Evolutionary conservation across 768 basidiomycete species (phyloP).

Genomic region (Trametes villosa): DNA sequence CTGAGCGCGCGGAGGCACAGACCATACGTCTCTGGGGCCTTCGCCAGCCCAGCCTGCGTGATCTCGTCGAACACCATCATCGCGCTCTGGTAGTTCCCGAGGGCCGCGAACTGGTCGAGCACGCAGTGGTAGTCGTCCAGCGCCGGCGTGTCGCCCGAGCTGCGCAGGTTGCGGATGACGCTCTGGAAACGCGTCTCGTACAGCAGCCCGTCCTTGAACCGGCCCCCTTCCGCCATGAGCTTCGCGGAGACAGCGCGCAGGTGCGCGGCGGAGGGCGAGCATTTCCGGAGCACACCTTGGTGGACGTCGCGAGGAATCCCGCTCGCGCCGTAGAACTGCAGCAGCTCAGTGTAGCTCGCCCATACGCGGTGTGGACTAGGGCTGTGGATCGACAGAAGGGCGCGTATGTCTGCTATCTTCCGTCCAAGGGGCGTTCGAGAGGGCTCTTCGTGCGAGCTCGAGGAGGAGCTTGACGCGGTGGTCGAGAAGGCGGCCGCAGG

Average conservation of each 20-base stretch:
- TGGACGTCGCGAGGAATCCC: slow-evolving; percentile 67
- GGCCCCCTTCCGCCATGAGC: slow-evolving; percentile 41
- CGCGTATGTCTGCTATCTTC: slow-evolving; percentile 6
- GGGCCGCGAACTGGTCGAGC: slow-evolving; percentile 73
- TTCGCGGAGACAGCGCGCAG: slow-evolving; percentile 51
- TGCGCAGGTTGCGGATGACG: slow-evolving; percentile 72
- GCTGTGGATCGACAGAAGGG: neutral
- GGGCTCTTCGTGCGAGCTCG: neutral
- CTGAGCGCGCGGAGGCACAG: slow-evolving; percentile 72
- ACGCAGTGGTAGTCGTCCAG: slow-evolving; percentile 78
- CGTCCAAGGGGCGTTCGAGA: neutral
- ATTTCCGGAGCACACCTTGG: slow-evolving; percentile 69
- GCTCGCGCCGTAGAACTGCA: slow-evolving; percentile 51
- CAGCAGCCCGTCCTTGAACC: slow-evolving; percentile 43
- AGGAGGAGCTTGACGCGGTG: slow-evolving; percentile 4
- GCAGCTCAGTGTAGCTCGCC: slow-evolving; percentile 63
- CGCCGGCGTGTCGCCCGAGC: slow-evolving; percentile 46
- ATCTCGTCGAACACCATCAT: slow-evolving; percentile 68
- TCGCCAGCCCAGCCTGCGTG: slow-evolving; percentile 45
- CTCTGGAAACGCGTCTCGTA: slow-evolving; percentile 71
- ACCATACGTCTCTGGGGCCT: slow-evolving; percentile 59
- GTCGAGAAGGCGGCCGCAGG: slow-evolving; percentile 3
- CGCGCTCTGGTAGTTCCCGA: slow-evolving; percentile 68
- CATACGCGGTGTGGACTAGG: slow-evolving; percentile 45
- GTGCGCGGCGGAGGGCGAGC: slow-evolving; percentile 51